Evolutionary conservation across 106 monocot species (phyloP), one percentile per base, ranked within the genome.

Genomic region (Alisma plantagoaquatica): DNA sequence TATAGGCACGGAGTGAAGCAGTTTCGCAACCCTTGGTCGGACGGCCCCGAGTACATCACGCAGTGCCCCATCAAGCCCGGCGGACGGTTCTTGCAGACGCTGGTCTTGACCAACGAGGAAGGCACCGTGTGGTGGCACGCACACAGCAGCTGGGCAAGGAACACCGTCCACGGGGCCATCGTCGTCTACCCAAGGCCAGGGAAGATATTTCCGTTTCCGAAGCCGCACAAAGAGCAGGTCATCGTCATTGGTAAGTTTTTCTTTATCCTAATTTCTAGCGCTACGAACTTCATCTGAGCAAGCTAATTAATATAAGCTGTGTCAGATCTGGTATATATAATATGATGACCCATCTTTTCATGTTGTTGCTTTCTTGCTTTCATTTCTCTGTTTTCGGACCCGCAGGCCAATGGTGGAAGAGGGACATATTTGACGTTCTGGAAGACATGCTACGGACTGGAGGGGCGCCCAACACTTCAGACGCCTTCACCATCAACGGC

Each of bases 121-220:
- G 77, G 82, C 5, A 82, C 82, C 2, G 21, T 77, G 7, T 82
- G 77, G 82, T 82, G 82, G 81, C 81, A 82, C 29, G 76, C 76
- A 10, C 81, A 77, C 65, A 82, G 50, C 20, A 46, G 65, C 28
- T 82, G 65, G 53, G 25, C 41, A 0, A 41, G 77, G 2, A 65
- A 69, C 3, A 82, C 77, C 0, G 60, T 77, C 3, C 60, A 82
- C 28, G 77, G 77, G 0, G 65, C 67, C 35, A 75, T 80, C 38
- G 56, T 76, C 41, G 41, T 76, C 27, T 49, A 60, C 23, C 82
- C 82, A 3, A 62, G 15, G 57, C 10, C 1, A 14, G 62, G 73
- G 29, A 17, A 32, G 14, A 14, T 26, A n/a, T 73, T 41, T 44
- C 82, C 77, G 9, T 83, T 74, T 43, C 28, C 62, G 24, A 59